phyloP scores from a whole-genome alignment of 306 rosid genomes.

The Citrullus mucosospermus region DNA sequence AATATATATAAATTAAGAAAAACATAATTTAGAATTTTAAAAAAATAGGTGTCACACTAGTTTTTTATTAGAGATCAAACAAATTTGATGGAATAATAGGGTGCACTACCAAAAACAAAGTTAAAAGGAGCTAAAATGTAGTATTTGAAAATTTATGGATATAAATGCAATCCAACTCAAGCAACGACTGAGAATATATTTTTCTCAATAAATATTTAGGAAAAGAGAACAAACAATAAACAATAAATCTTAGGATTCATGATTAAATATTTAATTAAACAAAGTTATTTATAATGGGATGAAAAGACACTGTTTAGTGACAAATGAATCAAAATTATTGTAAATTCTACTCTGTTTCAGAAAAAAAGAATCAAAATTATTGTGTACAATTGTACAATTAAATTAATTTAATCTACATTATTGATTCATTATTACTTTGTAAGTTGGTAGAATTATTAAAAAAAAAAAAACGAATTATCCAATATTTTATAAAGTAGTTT shows the following conservation, averaged over 20 bases:
- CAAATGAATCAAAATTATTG: background rate
- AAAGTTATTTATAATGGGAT: background rate
- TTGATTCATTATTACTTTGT: background rate
- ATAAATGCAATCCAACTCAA: too few relatives aligned
- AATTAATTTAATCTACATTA: background rate
- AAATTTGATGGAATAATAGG: too few relatives aligned
- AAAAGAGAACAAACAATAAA: too few relatives aligned
- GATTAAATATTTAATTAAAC: background rate
- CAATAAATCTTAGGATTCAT: background rate
- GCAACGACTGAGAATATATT: too few relatives aligned
- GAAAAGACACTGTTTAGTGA: background rate
- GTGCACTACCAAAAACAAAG: too few relatives aligned
- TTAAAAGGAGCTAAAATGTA: too few relatives aligned
- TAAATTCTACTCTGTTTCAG: background rate
- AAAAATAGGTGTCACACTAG: too few relatives aligned
- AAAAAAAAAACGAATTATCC: background rate
- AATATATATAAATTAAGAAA: too few relatives aligned
- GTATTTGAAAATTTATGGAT: too few relatives aligned
- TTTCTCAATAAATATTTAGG: too few relatives aligned
- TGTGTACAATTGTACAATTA: background rate
- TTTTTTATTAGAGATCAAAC: too few relatives aligned
- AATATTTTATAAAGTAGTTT: background rate
- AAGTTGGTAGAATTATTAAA: background rate
- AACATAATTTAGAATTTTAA: too few relatives aligned
- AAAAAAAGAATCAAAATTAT: background rate